Base-by-base conservation (phyloP, 352 stramenopile genomes). In the Pythium sukuiense region DNA sequence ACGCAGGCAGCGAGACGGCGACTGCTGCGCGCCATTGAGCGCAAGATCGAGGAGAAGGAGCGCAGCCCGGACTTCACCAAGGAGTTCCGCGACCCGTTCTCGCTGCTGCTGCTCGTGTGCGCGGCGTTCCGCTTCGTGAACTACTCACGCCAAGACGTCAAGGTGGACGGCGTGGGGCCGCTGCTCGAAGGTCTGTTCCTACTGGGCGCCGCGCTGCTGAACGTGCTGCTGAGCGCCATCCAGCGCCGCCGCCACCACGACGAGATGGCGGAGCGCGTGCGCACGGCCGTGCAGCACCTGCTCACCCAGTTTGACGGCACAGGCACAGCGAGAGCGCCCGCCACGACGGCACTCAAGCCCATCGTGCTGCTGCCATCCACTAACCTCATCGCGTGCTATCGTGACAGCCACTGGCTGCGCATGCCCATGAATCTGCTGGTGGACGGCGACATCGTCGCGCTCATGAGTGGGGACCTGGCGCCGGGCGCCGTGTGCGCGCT, bases 371-470 rank as follows among this genome's bases (percentile, higher is more conserved):
- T 91, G 59, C 87, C 87, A 14, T 95, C 87, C 5, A 90, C 83
- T 13, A 90, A 84, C 52, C 88, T 90, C 61, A 77, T 90, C 18
- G 82, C 85, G 16, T 93, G 85, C 69, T 95, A 93, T 49, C 73
- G 87, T 29, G 85, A 95, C 68, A 80, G 55, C 53, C 78, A 91
- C 57, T 95, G 87, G 87, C 83, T 92, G 59, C 83, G 85, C 18
- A 54, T 93, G 54, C 84, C 87, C 3, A 93, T 90, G 83, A 96
- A 94, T 65, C 70, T 96, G 35, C 66, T 96, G 2, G 87, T 94
- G 1, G 72, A 94, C 41, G 83, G 84, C 26, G 87, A 96, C 45
- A 66, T 96, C 11, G 73, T 96, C 14, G 85, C 81, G 4, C 72
- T 96, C 53, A 96, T 92, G 81, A 93, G 83, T 63, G 87, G 87